Conservation (phyloP, 1,284 basidiomycete species). For the Tilletia walkeri region DNA sequence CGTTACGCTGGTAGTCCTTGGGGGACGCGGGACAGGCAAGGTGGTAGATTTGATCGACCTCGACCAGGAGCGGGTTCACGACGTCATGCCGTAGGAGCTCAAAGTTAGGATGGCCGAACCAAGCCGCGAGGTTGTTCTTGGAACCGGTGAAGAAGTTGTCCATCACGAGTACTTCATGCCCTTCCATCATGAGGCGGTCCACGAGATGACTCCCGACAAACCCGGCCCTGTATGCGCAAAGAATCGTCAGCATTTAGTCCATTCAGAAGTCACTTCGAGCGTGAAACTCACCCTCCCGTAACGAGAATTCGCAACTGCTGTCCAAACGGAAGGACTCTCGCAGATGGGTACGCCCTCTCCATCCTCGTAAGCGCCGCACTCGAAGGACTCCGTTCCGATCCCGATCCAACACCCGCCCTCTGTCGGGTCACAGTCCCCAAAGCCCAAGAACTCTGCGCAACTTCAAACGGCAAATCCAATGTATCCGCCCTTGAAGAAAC, state of each 20-base stretch:
- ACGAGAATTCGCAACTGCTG: slow-evolving; percentile 84
- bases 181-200: slow-evolving; percentile 93
- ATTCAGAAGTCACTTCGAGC: too few relatives aligned
- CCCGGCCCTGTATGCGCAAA: slow-evolving; percentile 64
- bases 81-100: slow-evolving; percentile 96
- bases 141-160: slow-evolving; percentile 99
- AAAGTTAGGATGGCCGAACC: slow-evolving; percentile 92
- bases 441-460: slow-evolving; percentile 3
- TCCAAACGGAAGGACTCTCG: slow-evolving; percentile 75
- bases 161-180: slow-evolving; percentile 93
- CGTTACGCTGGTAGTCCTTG: slow-evolving; percentile 45
- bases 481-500: slow-evolving; percentile 5
- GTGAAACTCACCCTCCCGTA: slow-evolving; percentile 68
- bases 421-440: not conserved
- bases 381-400: not conserved
- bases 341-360: slow-evolving; percentile 69
- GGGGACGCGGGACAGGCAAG: slow-evolving; percentile 47
- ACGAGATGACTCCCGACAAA: slow-evolving; percentile 93
- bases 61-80: slow-evolving; percentile 41
- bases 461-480: slow-evolving; percentile 5
- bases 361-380: not conserved
- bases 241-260: not conserved
- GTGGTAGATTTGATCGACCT: slow-evolving; percentile 49
- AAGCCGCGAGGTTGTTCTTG: slow-evolving; percentile 74
- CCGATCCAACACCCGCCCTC: not conserved